A percentile compares a stretch with the other conserved stretches of the same genome.
Conservation (phyloP, 1,139 yeast species). For the Ogataea hybrid region DNA sequence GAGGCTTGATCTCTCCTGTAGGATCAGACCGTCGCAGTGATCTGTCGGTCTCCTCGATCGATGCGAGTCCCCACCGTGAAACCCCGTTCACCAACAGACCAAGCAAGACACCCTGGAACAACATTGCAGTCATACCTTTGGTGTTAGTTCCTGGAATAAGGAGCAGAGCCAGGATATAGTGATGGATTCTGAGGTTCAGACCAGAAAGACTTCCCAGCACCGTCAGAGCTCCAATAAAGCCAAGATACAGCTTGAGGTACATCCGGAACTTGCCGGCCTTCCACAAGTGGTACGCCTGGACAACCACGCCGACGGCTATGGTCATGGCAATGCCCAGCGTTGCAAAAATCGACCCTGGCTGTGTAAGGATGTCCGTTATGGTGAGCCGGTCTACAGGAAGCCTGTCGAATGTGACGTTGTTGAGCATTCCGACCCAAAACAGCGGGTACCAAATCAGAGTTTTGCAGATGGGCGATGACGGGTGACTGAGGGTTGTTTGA, state of each 20-base stretch:
- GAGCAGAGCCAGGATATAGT: slow-evolving; percentile 77
- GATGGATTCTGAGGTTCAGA: slow-evolving; percentile 79
- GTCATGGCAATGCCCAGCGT: slow-evolving; percentile 48
- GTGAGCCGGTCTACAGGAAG: slow-evolving; percentile 86
- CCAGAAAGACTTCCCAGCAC: slow-evolving; percentile 58
- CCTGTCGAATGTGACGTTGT: slow-evolving; percentile 84
- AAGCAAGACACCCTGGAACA: slow-evolving; percentile 78
- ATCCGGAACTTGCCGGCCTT: slow-evolving; percentile 66
- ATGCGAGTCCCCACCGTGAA: slow-evolving; percentile 91
- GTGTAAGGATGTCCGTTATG: slow-evolving; percentile 61
- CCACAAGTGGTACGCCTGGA: slow-evolving; percentile 84
- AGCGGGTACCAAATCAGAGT: slow-evolving; percentile 71
- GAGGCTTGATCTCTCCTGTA: slow-evolving; percentile 57
- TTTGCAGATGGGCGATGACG: slow-evolving; percentile 51
- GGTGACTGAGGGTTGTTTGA: slow-evolving; percentile 33
- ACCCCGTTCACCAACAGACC: slow-evolving; percentile 85
- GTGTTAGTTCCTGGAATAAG: slow-evolving; percentile 88
- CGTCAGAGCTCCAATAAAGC: slow-evolving; percentile 46
- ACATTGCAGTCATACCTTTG: slow-evolving; percentile 62
- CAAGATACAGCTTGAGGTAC: slow-evolving; percentile 51
- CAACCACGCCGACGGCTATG: slow-evolving; percentile 52
- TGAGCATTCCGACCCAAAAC: slow-evolving; percentile 83
- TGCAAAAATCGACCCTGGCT: slow-evolving; percentile 76
- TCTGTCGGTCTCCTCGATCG: slow-evolving; percentile 74
- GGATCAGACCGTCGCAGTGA: slow-evolving; percentile 78